Evolutionary conservation across 2,329 filamentous ascomycete genomes (phyloP), one percentile per base, ranked within the genome.

Genomic region (Penicillium fuscoglaucum): DNA sequence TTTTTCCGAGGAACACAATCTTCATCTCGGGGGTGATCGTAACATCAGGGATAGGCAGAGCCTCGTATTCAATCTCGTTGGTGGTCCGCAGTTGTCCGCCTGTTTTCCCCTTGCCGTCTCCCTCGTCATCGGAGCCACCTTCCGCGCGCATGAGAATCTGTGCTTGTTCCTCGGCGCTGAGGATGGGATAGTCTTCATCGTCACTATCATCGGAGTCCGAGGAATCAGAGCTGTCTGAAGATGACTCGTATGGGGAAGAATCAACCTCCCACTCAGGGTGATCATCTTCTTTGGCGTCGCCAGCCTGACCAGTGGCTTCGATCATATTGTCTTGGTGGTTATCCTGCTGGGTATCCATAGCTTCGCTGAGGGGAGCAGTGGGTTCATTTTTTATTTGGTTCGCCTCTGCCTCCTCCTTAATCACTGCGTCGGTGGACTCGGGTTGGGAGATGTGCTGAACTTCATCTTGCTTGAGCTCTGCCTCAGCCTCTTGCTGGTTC

Each of bases 251-350:
- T 0, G 89, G 89, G 0, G 88, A 90, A 1, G 89, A 92, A 68
- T 93, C 90, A 8, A 83, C 79, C 70, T 96, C 91, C 90, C 91
- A 98, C 74, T 97, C 93, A 3, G 89, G 87, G 45, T 89, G 80
- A 53, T 80, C 75, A 46, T 80, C 78, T 33, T 74, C 78, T 52
- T 79, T 78, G 64, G 79, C 68, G 7, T 66, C 63, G 26, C 56
- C 62, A 17, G 47, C 45, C 7, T 21, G 40, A 2, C 41, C 48
- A 43, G 55, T 55, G 19, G 45, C 49, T 40, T 54, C 55, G 31
- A 51, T 35, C 24, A 51, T 60, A 35, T 55, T 57, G 28, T 45
- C 60, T 52, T 56, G 13, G 40, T 48, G 29, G 17, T 29, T 40
- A 54, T 61, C 40, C 29, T 63, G 49, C 39, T 71, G 69, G 29